Evolutionary conservation across 345 rosid species (phyloP), one percentile per base, ranked within the genome.

Genomic region (Boechera retrofracta): DNA sequence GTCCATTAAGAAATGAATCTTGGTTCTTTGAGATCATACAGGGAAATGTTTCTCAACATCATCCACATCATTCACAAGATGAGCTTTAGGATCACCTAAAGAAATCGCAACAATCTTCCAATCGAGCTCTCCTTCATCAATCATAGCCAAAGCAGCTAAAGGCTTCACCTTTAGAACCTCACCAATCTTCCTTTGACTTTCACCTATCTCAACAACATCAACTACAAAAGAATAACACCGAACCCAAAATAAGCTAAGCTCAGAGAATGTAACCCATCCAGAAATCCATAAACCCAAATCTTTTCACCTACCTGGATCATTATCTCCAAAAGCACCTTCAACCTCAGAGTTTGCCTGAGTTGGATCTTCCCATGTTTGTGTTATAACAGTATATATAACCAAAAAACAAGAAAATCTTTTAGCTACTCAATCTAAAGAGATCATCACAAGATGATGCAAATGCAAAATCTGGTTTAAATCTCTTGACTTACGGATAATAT

Each of bases 331-430:
- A 29, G 96, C 93, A 26, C 94, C 94, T 73, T 91, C 98, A 77
- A 95, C 94, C 68, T 95, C 97, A 75, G 82, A 24, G 71, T 95
- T 91, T 16, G 96, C 88, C 1, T 80, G 62, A 64, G 97, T 73
- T 58, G 98, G 99, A 80, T 95, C 99, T 83, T 95, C 99, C 98
- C 99, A 95, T 81, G 99, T 95, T 77, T 95, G 97, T 47, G 71
- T 89, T 95, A 82, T 93, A 59, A n/a, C 64, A 35, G 8, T n/a
- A 16, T 2, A 54, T 44, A 44, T 4, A 56, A 36, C 62, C 35
- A 35, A 33, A 21, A 58, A 35, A 8, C 5, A 8, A 33, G 42
- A 58, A 28, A 55, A 55, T 55, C 6, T 0, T 36, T 41, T 26
- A 41, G 12, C 42, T n/a, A 33, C 28, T 21, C 49, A 24, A 62